Evolutionary conservation across 2,329 filamentous ascomycete genomes (phyloP), one percentile per base, ranked within the genome.

Genomic region (Nectriaceae sp.): DNA sequence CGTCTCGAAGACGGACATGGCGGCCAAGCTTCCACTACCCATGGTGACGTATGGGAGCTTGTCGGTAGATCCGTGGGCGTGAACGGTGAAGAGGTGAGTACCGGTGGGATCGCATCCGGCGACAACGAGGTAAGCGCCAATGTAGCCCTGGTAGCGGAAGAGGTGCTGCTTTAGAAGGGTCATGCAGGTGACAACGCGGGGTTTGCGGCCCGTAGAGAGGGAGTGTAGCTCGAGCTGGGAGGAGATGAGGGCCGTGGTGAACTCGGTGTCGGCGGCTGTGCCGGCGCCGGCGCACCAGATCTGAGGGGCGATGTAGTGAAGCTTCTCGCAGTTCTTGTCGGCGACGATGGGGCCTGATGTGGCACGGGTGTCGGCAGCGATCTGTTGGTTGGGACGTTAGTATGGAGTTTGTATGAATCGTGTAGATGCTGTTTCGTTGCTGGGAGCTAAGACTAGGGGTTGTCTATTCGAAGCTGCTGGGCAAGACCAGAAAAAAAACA

Each of bases 241-340:
- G 66, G 92, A 97, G 78, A 97, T 96, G 73, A 99, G 86, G 68
- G 93, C 89, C 51, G 94, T 99, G 62, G 94, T 99, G 80, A 99
- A 99, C 78, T 99, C 94, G 59, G 93, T 97, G 73, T 99, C 94
- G 65, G 94, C 94, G 54, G 94, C 94, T 43, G 94, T 99, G 72
- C 95, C 94, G 61, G 94, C 95, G 62, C 94, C 94, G 10, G 94
- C 94, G 75, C 94, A 99, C 94, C 94, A 99, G 75, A 99, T 99
- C 74, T 97, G 91, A 51, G 94, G 93, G 37, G 94, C 82, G 72
- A 99, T 99, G 80, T 95, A 99, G 78, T 99, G 94, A 57, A 99
- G 86, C 79, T 99, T 99, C 78, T 99, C 93, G 79, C 94, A 97
- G 83, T 99, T 99, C 90, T 99, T 99, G 84, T 99, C 94, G 74